Conservation (phyloP, 2,329 filamentous ascomycete species). For the Trichoderma guizhouense region DNA sequence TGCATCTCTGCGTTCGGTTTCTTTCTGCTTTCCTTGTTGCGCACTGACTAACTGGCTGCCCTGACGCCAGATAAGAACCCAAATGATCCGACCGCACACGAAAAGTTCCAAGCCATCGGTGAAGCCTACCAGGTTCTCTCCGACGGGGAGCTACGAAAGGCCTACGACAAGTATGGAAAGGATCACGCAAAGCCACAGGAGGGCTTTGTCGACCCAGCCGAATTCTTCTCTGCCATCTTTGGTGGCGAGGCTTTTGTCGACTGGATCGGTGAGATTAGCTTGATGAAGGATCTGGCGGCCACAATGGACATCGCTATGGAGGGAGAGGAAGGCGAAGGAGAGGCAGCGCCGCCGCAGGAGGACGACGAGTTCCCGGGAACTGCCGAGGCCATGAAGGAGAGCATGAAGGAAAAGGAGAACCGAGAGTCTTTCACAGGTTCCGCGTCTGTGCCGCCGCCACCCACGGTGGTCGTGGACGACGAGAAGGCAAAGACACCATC, state of each 20-base stretch:
- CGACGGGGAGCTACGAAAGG: constrained; percentile 78
- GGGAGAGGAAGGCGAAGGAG: constrained; percentile 57
- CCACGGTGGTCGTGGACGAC: constrained; percentile 41
- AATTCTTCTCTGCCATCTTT: constrained; percentile 99
- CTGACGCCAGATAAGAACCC: constrained; percentile 81
- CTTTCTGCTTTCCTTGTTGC: not conserved
- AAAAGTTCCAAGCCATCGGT: constrained; percentile 86
- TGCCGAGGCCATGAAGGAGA: constrained; percentile 55
- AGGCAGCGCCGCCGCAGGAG: constrained; percentile 47
- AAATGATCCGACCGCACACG: constrained; percentile 88
- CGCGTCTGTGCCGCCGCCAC: constrained; percentile 27
- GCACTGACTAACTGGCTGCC: not conserved
- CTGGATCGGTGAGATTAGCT: constrained; percentile 95
- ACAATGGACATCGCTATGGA: constrained; percentile 98
- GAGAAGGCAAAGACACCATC: constrained; percentile 33
- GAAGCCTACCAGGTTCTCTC: constrained; percentile 78
- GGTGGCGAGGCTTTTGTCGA: constrained; percentile 94
- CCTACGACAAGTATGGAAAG: constrained; percentile 97
- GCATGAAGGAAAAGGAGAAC: constrained; percentile 42
- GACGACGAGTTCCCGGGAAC: constrained; percentile 58
- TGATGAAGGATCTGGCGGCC: constrained; percentile 97
- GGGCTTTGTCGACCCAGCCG: constrained; percentile 91
- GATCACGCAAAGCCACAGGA: constrained; percentile 86
- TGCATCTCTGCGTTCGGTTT: not conserved
- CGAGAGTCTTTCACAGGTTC: not conserved